phyloP scores from a whole-genome alignment of 495 filamentous ascomycete genomes.

The Glonium stellatum region DNA sequence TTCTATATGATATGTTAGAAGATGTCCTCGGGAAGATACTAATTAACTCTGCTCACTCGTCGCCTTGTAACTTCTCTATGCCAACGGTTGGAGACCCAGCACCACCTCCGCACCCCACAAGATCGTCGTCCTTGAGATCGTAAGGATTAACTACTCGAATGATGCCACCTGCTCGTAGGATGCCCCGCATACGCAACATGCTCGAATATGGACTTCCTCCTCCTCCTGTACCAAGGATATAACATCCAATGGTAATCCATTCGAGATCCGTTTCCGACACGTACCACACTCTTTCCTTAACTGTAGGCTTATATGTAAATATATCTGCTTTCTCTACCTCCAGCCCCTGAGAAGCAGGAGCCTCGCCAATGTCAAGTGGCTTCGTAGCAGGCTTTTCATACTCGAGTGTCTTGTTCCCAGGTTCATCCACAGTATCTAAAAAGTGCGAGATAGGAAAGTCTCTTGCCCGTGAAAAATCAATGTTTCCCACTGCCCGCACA shows the following conservation, averaged over 20 bases:
- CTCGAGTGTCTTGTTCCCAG: conserved; percentile 7
- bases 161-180: conserved; percentile 41
- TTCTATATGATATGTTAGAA: conserved; percentile 15
- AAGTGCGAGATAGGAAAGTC: conserved; percentile 10
- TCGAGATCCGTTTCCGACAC: conserved; percentile 48
- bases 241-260: conserved; percentile 54
- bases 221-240: conserved; percentile 56
- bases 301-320: conserved; percentile 43
- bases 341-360: not conserved
- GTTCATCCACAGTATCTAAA: conserved; percentile 14
- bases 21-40: not conserved
- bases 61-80: conserved; percentile 47
- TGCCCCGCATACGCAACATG: conserved; percentile 38
- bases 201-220: conserved; percentile 45
- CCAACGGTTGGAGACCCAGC: conserved; percentile 46
- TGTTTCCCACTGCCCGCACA: conserved; percentile 45
- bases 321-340: conserved; percentile 35
- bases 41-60: conserved; percentile 30
- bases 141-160: conserved; percentile 41
- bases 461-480: conserved; percentile 37
- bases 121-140: conserved; percentile 37
- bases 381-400: not conserved
- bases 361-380: not conserved
- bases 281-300: conserved; percentile 49
- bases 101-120: conserved; percentile 43